Percentiles rank a stretch among this genome's conserved stretches.
These are phyloP conservation scores for Aaosphaeria arxii DNA, from an alignment of 2,329 filamentous ascomycete species.

Conservation along the genomic window DNA sequence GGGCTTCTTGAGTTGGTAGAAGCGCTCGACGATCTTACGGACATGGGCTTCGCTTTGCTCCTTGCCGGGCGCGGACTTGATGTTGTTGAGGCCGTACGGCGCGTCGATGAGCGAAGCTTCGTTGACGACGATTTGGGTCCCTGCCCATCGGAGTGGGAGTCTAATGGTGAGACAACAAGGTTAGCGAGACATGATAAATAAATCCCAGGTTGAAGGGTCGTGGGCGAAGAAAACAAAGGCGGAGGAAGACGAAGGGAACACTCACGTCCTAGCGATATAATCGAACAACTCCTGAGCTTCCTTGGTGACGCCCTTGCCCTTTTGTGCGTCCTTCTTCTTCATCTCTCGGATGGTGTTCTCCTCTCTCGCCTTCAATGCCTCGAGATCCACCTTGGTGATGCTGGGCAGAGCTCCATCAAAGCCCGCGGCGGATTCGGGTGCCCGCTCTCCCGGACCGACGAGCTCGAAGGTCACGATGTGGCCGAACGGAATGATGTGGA, in stretches of 20 bases:
- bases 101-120: constrained; percentile 58
- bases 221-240: not conserved
- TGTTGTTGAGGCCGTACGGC: constrained; percentile 58
- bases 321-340: constrained; percentile 56
- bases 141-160: constrained; percentile 59
- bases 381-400: constrained; percentile 53
- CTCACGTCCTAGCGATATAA: constrained; percentile 56
- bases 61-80: constrained; percentile 44
- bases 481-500: constrained; percentile 59
- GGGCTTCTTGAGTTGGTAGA: constrained; percentile 42
- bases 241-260: constrained; percentile 1
- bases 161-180: constrained; percentile 13
- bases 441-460: constrained; percentile 38
- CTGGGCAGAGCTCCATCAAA: constrained; percentile 44
- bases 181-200: constrained; percentile 6
- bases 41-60: constrained; percentile 41
- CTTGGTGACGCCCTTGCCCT: constrained; percentile 58
- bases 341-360: constrained; percentile 54
- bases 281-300: constrained; percentile 65
- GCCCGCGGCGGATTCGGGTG: constrained; percentile 34
- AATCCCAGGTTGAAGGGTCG: not conserved
- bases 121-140: constrained; percentile 57
- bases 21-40: constrained; percentile 46
- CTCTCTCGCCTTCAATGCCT: constrained; percentile 54
- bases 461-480: constrained; percentile 58